These are phyloP conservation scores for Annona cherimola DNA, from an alignment of 164 flowering plant species.

Conservation along the genomic window DNA sequence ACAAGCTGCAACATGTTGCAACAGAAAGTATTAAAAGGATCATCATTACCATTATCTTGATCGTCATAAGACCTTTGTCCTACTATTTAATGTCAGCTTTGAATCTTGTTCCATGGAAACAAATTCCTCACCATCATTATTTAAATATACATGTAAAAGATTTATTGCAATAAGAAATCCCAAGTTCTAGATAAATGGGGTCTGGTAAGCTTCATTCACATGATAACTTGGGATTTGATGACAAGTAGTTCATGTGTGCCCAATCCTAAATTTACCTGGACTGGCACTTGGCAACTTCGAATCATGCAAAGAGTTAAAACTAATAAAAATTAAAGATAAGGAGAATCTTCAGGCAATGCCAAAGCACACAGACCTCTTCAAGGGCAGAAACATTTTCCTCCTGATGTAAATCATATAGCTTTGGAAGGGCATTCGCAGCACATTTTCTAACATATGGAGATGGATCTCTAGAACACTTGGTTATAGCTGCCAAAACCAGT, in stretches of 20 bases:
- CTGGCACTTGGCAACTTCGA: background rate
- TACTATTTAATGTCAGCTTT: background rate
- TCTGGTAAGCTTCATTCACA: background rate
- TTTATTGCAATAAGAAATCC: too few species aligned
- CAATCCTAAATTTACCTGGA: background rate
- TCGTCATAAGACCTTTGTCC: background rate
- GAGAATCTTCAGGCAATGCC: background rate
- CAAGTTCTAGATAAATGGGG: too few species aligned
- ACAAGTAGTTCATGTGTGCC: background rate
- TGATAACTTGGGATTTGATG: background rate
- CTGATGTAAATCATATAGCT: constrained; percentile 74
- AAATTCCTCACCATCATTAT: too few species aligned
- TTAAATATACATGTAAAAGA: too few species aligned
- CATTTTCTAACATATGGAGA: constrained; percentile 94
- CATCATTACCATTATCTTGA: background rate
- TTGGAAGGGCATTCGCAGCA: constrained; percentile 98
- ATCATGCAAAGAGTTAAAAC: background rate
- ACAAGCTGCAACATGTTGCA: constrained; percentile 56
- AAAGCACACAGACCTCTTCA: constrained; percentile 58
- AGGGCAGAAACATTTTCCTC: constrained; percentile 67
- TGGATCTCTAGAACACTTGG: constrained; percentile 91
- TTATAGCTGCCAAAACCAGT: constrained; percentile 73
- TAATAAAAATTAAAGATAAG: background rate
- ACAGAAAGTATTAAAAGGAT: background rate
- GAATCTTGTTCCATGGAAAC: background rate